A percentile compares a stretch with the other conserved stretches of the same genome.
These are phyloP conservation scores for Beauveria australis DNA, from an alignment of 2,329 filamentous ascomycete species.

Conservation along the genomic window DNA sequence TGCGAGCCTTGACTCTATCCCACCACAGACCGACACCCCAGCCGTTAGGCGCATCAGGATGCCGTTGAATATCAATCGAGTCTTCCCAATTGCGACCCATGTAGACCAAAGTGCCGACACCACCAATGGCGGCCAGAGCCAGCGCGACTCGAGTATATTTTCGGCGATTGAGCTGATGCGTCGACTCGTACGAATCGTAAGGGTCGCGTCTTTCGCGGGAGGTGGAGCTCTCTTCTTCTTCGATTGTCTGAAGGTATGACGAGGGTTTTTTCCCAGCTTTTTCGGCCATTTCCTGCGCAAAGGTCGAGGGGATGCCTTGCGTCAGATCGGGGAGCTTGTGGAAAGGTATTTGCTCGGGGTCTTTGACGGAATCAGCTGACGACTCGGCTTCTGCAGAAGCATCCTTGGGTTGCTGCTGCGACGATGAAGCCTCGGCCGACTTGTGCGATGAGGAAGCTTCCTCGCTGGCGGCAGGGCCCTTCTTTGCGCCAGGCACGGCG, in stretches of 20 bases:
- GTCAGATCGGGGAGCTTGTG: constrained; percentile 81
- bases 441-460: constrained; percentile 6
- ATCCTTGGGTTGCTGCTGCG: constrained; percentile 4
- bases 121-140: constrained; percentile 46
- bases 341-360: constrained; percentile 38
- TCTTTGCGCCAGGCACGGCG: constrained; percentile 6
- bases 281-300: constrained; percentile 63
- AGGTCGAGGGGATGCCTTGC: constrained; percentile 87
- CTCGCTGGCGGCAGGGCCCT: not conserved
- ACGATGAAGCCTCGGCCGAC: not conserved
- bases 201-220: constrained; percentile 36
- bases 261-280: constrained; percentile 22
- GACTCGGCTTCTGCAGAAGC: constrained; percentile 12
- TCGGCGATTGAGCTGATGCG: constrained; percentile 73
- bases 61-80: constrained; percentile 60
- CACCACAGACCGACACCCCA: constrained; percentile 73
- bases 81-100: constrained; percentile 86
- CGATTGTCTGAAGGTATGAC: constrained; percentile 27
- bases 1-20: constrained; percentile 67
- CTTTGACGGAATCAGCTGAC: constrained; percentile 21
- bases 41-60: constrained; percentile 69
- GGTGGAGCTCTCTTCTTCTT: constrained; percentile 25
- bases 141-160: constrained; percentile 71
- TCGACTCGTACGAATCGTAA: constrained; percentile 79
- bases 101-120: constrained; percentile 57